Evolutionary conservation across 2,329 filamentous ascomycete species (phyloP).

Genomic region (Aspergillus proliferans): DNA sequence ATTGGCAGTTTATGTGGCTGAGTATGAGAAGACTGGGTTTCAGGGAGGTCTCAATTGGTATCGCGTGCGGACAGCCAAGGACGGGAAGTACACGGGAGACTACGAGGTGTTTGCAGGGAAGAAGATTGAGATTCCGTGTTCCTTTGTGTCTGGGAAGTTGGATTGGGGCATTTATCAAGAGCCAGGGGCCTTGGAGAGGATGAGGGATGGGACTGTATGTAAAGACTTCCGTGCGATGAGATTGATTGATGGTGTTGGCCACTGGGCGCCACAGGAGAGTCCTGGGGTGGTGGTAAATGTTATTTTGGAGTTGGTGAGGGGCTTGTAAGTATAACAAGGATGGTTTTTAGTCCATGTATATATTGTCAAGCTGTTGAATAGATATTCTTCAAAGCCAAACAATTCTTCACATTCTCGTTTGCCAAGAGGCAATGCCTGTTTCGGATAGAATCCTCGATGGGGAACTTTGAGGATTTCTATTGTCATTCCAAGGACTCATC

Average conservation of each 20-base stretch:
- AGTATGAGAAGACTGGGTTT: slow-evolving; percentile 58
- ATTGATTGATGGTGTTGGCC: slow-evolving; percentile 56
- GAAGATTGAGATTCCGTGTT: slow-evolving; percentile 55
- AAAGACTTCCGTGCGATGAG: slow-evolving; percentile 48
- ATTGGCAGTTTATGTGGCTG: slow-evolving; percentile 53
- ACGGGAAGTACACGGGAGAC: slow-evolving; percentile 42
- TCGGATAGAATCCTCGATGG: too few species aligned
- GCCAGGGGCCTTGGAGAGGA: slow-evolving; percentile 56
- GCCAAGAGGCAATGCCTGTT: too few species aligned
- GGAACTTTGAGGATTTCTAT: too few species aligned
- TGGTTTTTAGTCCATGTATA: too few species aligned
- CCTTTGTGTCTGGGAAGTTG: slow-evolving; percentile 55
- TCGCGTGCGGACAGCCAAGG: slow-evolving; percentile 50
- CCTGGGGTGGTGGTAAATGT: slow-evolving; percentile 48
- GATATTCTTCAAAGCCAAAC: too few species aligned
- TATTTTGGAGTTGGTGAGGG: slow-evolving; percentile 40
- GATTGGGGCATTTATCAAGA: slow-evolving; percentile 67
- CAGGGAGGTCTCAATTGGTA: slow-evolving; percentile 65
- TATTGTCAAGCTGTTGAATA: too few species aligned
- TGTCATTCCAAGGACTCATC: too few species aligned
- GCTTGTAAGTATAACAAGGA: background rate
- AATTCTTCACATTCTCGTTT: too few species aligned
- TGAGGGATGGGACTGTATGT: slow-evolving; percentile 43
- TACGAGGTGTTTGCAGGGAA: slow-evolving; percentile 54
- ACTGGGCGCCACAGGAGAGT: slow-evolving; percentile 66